Evolutionary conservation across 2,329 filamentous ascomycete species (phyloP), one percentile per base, ranked within the genome.

Genomic region (Trichoderma breve): DNA sequence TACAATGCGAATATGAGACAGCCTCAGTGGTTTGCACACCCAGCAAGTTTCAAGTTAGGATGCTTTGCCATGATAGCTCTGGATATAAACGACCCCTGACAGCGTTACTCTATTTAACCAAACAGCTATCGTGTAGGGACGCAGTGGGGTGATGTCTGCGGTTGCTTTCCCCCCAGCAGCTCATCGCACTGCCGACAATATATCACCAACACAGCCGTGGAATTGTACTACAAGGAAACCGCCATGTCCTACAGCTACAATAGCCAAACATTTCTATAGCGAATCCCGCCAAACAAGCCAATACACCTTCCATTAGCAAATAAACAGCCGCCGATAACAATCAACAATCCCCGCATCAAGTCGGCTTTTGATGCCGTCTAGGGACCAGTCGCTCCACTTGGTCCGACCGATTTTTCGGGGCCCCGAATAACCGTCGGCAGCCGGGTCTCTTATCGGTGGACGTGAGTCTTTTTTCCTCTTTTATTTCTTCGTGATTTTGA

Each of bases 361-460:
- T 39, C 67, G 67, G 67, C 57, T 70, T 70, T 70, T 70, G 67
- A 70, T 70, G 57, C 67, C 57, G 67, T 53, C 58, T 70, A 53
- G 57, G 57, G 57, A 62, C 39, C 57, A 61, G 51, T 34, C 64
- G 67, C 67, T 70, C 67, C 67, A 70, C 67, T 36, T 70, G 67
- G 67, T 34, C 67, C 57, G 57, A 34, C 57, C 67, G 36, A 36
- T 70, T 15, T 28, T 39, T 39, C 64, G 30, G 66, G 64, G 34
- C 53, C 53, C 51, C 51, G 64, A 53, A 18, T 30, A 26, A 34
- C 26, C 57, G 51, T 58, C 34, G 9, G 43, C 43, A 51, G n/a
- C 43, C 43, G 43, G 43, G 43, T 51, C 4, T 51, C 43, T 51
- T 51, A 51, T 51, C 43, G n/a, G 4, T 6, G 24, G 6, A 4